Evolutionary conservation across 2,329 filamentous ascomycete genomes (phyloP), one percentile per base, ranked within the genome.

Genomic region (Colletotrichum sp.): DNA sequence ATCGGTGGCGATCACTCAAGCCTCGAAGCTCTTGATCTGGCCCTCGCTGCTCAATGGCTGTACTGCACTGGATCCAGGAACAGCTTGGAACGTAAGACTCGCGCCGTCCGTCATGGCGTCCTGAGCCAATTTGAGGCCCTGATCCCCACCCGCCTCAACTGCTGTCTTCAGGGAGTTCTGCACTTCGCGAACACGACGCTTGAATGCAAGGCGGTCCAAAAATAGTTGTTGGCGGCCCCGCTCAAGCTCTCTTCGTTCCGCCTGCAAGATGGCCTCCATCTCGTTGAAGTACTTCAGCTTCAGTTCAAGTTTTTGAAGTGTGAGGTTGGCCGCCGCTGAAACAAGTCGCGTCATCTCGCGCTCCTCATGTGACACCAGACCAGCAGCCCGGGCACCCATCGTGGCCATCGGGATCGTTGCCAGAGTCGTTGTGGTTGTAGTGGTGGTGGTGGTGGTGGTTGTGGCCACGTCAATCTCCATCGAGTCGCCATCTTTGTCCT

Each of bases 201-300:
- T 96, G 88, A 99, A 98, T 3, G 94, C 92, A 67, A 99, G 89
- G 28, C 97, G 92, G 84, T 99, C 97, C 49, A 99, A 88, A 89
- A 99, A 98, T 21, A 99, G 90, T 84, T 98, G 95, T 84, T 99
- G 96, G 34, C 96, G 93, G 55, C 95, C 95, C 73, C 96, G 92
- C 85, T 99, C 97, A 26, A 99, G 90, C 85, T 99, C 97, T 76
- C 96, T 92, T 76, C 96, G 93, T 87, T 99, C 97, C 8, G 96
- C 95, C 80, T 98, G 95, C 67, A 99, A 89, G 60, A 98, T 93
- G 21, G 95, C 91, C 86, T 99, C 97, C 91, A 99, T 96, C 84
- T 99, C 97, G 81, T 95, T 94, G 86, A 99, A 99, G 84, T 99
- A 98, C 82, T 95, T 93, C 76, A 99, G 90, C 87, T 99, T 99